Base-by-base conservation (phyloP, 192 early-diverging fungal genomes). In the Linnemannia elongata region DNA sequence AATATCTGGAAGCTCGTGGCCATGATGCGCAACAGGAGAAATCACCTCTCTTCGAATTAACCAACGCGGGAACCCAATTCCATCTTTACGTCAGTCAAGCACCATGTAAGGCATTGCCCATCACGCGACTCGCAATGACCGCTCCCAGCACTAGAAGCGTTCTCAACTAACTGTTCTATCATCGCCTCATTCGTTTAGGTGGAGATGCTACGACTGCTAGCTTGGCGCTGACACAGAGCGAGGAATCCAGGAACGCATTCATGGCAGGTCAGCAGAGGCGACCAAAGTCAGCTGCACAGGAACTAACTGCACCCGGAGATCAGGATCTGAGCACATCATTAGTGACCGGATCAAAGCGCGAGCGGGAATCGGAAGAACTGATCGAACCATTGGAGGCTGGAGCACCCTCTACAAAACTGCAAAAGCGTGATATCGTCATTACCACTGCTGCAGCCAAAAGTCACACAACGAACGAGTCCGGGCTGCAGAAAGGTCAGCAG, bases 31-130 rank as follows among this genome's bases (percentile, higher is more conserved):
- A 35, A 5, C 17, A 39, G 18, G 33, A 72, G 13, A 47, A 27
- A 10, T 5, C 45, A 1, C 72, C 76, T 4, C 72, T 81, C 8
- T 89, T 89, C 44, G 66, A 80, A 35, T 36, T 89, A 9, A 68
- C 57, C 12, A 47, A 82, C 30, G 35, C 68, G 6, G 27, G n/a
- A 36, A 54, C 89, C 2, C 66, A 82, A 44, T 95, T 96, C 81
- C 92, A 95, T 77, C 86, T 96, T 75, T 97, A 97, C 81, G 90
- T 96, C 15, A 96, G 94, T 60, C 95, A 96, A 74, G 83, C 93
- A 3, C 93, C 96, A 13, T 97, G 96, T 92, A 89, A 41, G 38
- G 7, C 70, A 72, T 3, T 44, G 12, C 20, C 41, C 35, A 12
- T 9, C 20, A 22, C 49, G 49, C 49, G 49, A 52, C 20, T 17